Evolutionary conservation across 2,329 filamentous ascomycete species (phyloP), one percentile per base, ranked within the genome.

Genomic region (Fusarium subtropicale): DNA sequence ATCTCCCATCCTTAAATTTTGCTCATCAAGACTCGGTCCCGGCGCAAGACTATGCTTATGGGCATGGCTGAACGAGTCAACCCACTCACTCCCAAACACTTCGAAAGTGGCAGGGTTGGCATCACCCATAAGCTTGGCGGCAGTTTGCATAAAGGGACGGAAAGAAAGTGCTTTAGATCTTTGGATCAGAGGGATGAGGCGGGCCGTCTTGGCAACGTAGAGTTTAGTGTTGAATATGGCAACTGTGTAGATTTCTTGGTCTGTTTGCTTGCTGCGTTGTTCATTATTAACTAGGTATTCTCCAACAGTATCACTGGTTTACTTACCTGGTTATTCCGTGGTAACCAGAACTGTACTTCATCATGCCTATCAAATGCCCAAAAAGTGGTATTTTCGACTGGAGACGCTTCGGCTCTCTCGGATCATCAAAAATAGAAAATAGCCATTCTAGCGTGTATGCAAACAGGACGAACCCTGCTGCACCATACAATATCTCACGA

Each of bases 181-280:
- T 51, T 76, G 74, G 30, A 77, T 71, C 0, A 69, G n/a, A 3
- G 75, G 71, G 2, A 72, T 67, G 2, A 77, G 71, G 5, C 74
- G 75, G 6, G 56, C 61, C 2, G 75, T 71, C 24, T 74, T 71
- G 47, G 67, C 58, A 13, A 77, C 63, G 54, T 78, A 78, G 38
- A 78, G 64, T 18, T 77, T 77, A 7, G 72, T 66, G 48, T 68
- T 71, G 53, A 77, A 64, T 26, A 76, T 70, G 12, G 57, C 64
- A 20, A 78, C 52, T 0, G 74, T 76, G 26, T 73, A 78, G 8
- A 78, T 72, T 56, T 78, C 76, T 5, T 67, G 64, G 22, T 61
- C 56, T 13, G 67, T 66, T 41, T 65, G 62, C 0, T 66, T 62
- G 41, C 56, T 58, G 20, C 10, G 18, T 7, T 11, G 1, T 3